phyloP scores from a whole-genome alignment of 208 protist species.

The Angomonas deanei region DNA sequence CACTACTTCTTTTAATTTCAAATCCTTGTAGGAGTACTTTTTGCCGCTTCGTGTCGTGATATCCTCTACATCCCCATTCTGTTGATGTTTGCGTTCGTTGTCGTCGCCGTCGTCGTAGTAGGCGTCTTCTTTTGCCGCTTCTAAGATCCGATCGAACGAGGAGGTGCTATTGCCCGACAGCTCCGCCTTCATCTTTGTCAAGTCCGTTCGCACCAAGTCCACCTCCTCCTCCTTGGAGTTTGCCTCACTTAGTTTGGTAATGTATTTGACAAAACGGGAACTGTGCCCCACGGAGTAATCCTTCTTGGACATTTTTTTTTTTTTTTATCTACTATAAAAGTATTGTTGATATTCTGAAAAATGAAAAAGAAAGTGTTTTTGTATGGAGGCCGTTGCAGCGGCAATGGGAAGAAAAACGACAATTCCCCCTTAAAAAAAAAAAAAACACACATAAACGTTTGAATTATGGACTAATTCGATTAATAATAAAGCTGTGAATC shows the following conservation, averaged over 20 bases:
- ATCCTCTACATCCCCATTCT: constrained; percentile 4
- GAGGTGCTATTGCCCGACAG: background rate
- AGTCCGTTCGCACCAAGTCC: constrained; percentile 52
- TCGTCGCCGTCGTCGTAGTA: background rate
- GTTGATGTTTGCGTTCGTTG: constrained; percentile 5
- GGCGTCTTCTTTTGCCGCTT: background rate
- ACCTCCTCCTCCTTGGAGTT: constrained; percentile 84
- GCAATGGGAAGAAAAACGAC: no score
- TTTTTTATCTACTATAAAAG: background rate
- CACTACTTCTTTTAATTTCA: constrained; percentile 77
- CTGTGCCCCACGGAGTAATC: constrained; percentile 54
- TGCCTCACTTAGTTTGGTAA: constrained; percentile 54
- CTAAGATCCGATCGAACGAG: background rate
- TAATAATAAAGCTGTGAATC: no score
- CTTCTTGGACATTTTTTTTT: constrained; percentile 20
- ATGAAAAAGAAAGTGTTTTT: no score
- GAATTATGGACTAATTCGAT: no score
- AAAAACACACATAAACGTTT: no score
- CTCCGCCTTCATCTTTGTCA: constrained; percentile 42
- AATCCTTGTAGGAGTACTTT: constrained; percentile 20
- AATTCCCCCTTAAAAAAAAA: no score
- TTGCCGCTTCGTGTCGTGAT: background rate
- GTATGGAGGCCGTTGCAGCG: no score
- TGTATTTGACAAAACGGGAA: constrained; percentile 56
- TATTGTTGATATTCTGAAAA: background rate